phyloP scores from a whole-genome alignment of 2,329 filamentous ascomycete genomes.

The Colletotrichum viniferum region DNA sequence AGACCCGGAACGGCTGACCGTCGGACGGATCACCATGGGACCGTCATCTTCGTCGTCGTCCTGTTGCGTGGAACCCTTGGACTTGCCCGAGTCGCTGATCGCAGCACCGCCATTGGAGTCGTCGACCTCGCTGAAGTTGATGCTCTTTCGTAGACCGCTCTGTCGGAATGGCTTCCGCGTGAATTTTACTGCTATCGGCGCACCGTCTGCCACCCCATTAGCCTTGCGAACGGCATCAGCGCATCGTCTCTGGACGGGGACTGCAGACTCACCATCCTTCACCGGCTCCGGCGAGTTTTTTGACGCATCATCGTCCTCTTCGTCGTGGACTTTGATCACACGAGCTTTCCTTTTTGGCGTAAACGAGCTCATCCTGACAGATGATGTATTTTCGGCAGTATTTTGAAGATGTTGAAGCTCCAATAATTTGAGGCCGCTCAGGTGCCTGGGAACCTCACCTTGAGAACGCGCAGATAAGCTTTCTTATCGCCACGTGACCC shows the following conservation, averaged over 20 bases:
- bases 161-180: conserved; percentile 60
- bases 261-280: conserved; percentile 41
- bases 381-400: neutral
- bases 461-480: conserved; percentile 8
- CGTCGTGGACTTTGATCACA: conserved; percentile 74
- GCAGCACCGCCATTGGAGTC: conserved; percentile 17
- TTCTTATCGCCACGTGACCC: conserved; percentile 57
- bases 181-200: conserved; percentile 18
- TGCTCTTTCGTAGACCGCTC: conserved; percentile 61
- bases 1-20: conserved; percentile 50
- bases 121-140: conserved; percentile 47
- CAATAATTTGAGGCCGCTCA: neutral
- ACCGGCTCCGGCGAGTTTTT: conserved; percentile 25
- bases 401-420: neutral
- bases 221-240: conserved; percentile 29
- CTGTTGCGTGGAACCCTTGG: conserved; percentile 23
- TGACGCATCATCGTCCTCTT: conserved; percentile 53
- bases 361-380: conserved; percentile 56
- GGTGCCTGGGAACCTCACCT: neutral
- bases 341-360: conserved; percentile 71
- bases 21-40: conserved; percentile 55
- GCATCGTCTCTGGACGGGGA: conserved; percentile 18
- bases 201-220: conserved; percentile 12
- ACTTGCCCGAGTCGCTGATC: neutral
- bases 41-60: conserved; percentile 50